phyloP scores from a whole-genome alignment of 2,329 filamentous ascomycete species.

The Cryphonectria japonica region DNA sequence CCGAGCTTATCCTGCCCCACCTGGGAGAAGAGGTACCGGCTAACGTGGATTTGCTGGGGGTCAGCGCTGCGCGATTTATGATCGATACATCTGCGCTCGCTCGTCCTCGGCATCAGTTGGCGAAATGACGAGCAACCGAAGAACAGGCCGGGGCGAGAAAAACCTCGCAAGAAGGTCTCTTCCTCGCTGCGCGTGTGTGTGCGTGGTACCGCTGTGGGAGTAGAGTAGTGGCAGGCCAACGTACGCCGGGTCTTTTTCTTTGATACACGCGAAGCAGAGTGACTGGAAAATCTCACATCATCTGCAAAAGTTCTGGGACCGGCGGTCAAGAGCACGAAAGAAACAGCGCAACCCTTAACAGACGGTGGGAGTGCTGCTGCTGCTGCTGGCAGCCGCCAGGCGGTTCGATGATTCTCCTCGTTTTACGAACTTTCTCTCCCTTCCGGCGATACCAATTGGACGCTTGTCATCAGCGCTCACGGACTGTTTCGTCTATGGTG shows the following conservation, averaged over 20 bases:
- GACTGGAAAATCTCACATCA: constrained; percentile 7
- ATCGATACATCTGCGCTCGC: constrained; percentile 13
- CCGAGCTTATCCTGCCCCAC: constrained; percentile 12
- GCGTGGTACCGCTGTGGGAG: not conserved
- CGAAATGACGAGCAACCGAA: constrained; percentile 28
- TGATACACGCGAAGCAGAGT: not conserved
- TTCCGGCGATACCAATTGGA: constrained; percentile 26
- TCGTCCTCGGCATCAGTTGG: constrained; percentile 28
- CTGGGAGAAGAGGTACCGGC: not conserved
- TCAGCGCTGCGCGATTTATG: constrained; percentile 21
- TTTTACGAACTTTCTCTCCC: not conserved
- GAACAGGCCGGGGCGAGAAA: not conserved
- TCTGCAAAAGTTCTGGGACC: constrained; percentile 1
- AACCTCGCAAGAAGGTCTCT: constrained; percentile 1
- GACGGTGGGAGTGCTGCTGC: too few species aligned
- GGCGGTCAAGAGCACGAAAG: constrained; percentile 20
- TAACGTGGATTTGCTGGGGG: not conserved
- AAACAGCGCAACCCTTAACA: not conserved
- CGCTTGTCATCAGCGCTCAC: not conserved
- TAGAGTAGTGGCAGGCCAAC: not conserved
- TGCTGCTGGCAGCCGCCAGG: not conserved
- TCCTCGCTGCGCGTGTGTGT: not conserved
- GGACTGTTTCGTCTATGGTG: constrained; percentile 1
- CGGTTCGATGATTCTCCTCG: constrained; percentile 23
- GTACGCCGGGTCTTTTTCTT: not conserved